phyloP scores from a whole-genome alignment of 208 protist species.

The Tritrichomonas musculus region DNA sequence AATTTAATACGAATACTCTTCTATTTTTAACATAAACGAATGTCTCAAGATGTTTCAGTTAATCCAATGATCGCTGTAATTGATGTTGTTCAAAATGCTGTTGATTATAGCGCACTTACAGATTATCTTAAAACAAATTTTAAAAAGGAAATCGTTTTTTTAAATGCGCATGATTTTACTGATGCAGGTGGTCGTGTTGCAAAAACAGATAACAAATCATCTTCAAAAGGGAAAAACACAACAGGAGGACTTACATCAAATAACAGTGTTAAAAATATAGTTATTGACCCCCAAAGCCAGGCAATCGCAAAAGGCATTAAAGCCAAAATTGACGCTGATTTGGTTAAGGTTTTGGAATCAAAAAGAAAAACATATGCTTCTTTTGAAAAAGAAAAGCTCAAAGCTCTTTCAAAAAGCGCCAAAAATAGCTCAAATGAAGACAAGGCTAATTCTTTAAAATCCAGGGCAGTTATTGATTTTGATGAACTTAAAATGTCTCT shows the following conservation, averaged over 20 bases:
- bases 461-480: no score
- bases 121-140: not conserved
- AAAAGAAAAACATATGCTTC: not conserved
- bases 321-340: not conserved
- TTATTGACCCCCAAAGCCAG: no score
- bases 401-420: no score
- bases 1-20: no score
- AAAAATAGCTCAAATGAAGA: not conserved
- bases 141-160: constrained; percentile 15
- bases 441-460: not conserved
- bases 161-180: not conserved
- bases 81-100: constrained; percentile 12
- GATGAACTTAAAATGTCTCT: not conserved
- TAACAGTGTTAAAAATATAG: no score
- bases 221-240: not conserved
- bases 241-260: no score
- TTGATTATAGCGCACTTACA: not conserved
- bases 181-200: not conserved
- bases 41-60: not conserved
- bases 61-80: not conserved
- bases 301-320: not conserved
- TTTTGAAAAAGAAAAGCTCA: not conserved
- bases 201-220: not conserved
- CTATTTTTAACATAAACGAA: no score
- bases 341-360: not conserved